These are phyloP conservation scores for Euphorbia tirucalli DNA, from an alignment of 345 rosid genomes.

Conservation along the genomic window DNA sequence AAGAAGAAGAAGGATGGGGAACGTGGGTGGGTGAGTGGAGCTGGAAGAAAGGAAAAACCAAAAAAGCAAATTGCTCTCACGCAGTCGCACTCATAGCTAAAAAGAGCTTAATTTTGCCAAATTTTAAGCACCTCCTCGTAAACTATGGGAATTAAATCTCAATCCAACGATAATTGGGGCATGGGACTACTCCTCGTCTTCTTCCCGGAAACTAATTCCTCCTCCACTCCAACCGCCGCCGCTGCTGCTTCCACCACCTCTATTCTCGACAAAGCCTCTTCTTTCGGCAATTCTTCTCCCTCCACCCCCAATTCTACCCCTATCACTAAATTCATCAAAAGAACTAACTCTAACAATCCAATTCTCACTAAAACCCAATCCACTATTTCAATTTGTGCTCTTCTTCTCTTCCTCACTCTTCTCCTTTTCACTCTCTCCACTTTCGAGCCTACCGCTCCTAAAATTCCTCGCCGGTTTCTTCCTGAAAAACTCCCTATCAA, in stretches of 20 bases:
- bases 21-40: too few species aligned
- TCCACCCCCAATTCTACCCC: slow-evolving; percentile 8
- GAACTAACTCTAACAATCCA: slow-evolving; percentile 43
- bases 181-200: slow-evolving; percentile 76
- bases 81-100: too few species aligned
- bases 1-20: too few species aligned
- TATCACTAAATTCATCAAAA: slow-evolving; percentile 19
- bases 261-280: slow-evolving; percentile 2
- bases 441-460: slow-evolving; percentile 51
- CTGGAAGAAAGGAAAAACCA: too few species aligned
- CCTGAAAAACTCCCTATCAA: slow-evolving; percentile 9
- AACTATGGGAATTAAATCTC: too few species aligned
- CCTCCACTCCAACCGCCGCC: too few species aligned
- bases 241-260: not conserved
- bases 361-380: slow-evolving; percentile 70
- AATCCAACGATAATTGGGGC: slow-evolving; percentile 32
- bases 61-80: too few species aligned
- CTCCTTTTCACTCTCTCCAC: slow-evolving; percentile 88
- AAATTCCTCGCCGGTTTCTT: slow-evolving; percentile 24
- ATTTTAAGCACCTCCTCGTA: slow-evolving; percentile 1
- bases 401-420: slow-evolving; percentile 64
- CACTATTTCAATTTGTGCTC: slow-evolving; percentile 73
- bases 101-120: too few species aligned
- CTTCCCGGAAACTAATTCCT: slow-evolving; percentile 52
- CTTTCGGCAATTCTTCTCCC: slow-evolving; percentile 14